Percentiles rank a stretch among this genome's conserved stretches.
These are phyloP conservation scores for Alnus rubra DNA, from an alignment of 306 rosid species.

Conservation along the genomic window DNA sequence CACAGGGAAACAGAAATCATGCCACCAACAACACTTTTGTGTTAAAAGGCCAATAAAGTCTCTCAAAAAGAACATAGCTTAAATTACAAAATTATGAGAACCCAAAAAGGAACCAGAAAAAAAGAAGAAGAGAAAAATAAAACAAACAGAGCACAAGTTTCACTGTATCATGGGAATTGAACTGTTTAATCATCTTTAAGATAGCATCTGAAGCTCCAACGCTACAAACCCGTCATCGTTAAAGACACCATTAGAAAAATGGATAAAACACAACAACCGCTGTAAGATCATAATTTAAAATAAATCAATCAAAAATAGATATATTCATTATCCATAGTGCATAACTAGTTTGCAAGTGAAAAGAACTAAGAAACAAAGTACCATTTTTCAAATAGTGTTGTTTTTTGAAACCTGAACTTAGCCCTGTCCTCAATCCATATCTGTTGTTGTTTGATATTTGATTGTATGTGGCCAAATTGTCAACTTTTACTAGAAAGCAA, in stretches of 20 bases:
- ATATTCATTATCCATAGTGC: background rate
- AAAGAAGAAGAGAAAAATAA: background rate
- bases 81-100: background rate
- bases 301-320: background rate
- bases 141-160: background rate
- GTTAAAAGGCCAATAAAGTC: background rate
- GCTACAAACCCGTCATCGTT: background rate
- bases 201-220: constrained; percentile 3
- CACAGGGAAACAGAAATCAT: background rate
- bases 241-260: background rate
- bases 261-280: background rate
- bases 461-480: background rate
- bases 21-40: background rate
- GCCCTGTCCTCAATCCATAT: background rate
- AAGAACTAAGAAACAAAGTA: background rate
- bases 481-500: background rate
- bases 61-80: background rate
- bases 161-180: background rate
- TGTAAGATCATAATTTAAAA: background rate
- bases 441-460: background rate
- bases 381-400: background rate
- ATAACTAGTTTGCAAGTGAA: background rate
- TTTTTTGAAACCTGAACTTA: background rate
- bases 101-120: background rate
- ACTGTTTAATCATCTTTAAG: background rate